Percentiles rank a stretch among this genome's conserved stretches.
These are phyloP conservation scores for Tolypocladium ovalisporum DNA, from an alignment of 2,329 filamentous ascomycete genomes.

Conservation along the genomic window DNA sequence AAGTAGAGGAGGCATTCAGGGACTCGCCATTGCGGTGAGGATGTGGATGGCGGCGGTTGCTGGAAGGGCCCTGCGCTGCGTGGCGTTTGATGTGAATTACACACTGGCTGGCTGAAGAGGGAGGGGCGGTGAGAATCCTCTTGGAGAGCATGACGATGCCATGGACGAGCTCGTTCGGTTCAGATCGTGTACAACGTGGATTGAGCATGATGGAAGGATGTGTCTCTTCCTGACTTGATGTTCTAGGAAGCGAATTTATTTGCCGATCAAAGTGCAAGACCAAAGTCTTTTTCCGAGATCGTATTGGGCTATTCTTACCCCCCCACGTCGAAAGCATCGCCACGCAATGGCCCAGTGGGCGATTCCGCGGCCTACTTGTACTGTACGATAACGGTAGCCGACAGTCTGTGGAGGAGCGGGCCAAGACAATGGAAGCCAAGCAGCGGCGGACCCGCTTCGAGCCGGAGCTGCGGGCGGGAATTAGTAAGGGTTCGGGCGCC, in stretches of 20 bases:
- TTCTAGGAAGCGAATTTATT: no score
- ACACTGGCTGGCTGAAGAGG: not conserved
- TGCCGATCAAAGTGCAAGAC: no score
- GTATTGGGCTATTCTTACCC: no score
- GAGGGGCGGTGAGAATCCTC: not conserved
- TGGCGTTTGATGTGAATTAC: not conserved
- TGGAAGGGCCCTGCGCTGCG: not conserved
- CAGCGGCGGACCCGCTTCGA: not conserved
- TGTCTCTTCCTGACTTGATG: no score
- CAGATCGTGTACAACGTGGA: not conserved
- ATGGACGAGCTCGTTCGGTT: not conserved
- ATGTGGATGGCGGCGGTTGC: not conserved
- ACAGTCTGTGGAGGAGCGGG: no score
- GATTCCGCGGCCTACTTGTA: no score
- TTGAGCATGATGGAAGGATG: not conserved
- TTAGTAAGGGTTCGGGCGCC: not conserved
- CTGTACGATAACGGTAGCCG: no score
- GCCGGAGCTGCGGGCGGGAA: not conserved
- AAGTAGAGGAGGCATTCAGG: not conserved
- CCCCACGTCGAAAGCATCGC: no score
- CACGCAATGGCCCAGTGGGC: no score
- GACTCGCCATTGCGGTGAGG: conserved; percentile 3
- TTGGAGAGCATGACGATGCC: no score
- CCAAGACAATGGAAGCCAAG: no score
- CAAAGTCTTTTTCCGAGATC: no score